phyloP scores from a whole-genome alignment of 2,329 filamentous ascomycete genomes.

The Fusarium sp. region DNA sequence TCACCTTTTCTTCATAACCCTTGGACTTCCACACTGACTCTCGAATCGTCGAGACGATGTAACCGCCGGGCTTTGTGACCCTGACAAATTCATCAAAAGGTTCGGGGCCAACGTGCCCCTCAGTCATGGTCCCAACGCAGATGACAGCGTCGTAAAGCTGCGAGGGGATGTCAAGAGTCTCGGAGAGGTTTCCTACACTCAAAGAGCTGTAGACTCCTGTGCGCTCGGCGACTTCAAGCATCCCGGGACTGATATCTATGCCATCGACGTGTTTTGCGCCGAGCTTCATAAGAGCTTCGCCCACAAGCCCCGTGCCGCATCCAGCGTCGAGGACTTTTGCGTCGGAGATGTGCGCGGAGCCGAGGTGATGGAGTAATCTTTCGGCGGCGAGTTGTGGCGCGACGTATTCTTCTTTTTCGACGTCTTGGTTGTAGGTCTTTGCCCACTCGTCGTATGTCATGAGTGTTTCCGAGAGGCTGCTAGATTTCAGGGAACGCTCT shows the following conservation, averaged over 20 bases:
- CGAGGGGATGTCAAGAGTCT: constrained; percentile 53
- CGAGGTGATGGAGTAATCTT: constrained; percentile 44
- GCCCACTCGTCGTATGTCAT: constrained; percentile 49
- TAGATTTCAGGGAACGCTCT: constrained; percentile 21
- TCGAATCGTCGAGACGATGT: constrained; percentile 62
- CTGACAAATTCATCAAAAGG: constrained; percentile 62
- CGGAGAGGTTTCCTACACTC: constrained; percentile 58
- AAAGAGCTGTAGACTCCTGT: constrained; percentile 60
- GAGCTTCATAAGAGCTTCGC: constrained; percentile 56
- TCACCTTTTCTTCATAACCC: constrained; percentile 59
- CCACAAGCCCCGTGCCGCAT: constrained; percentile 65
- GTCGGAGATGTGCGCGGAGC: neutral
- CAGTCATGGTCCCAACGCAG: constrained; percentile 66
- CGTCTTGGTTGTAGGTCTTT: constrained; percentile 46
- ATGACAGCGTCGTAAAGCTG: constrained; percentile 61
- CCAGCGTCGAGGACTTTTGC: constrained; percentile 61
- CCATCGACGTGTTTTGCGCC: constrained; percentile 60
- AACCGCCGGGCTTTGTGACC: constrained; percentile 57
- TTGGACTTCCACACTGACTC: constrained; percentile 60
- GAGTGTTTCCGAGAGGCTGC: constrained; percentile 14
- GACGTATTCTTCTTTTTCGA: constrained; percentile 54
- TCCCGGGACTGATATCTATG: constrained; percentile 62
- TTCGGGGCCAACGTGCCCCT: constrained; percentile 63
- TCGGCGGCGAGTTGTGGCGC: constrained; percentile 54
- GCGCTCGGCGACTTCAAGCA: constrained; percentile 61